Base-by-base conservation (phyloP, 306 rosid species). In the Rosa rugosa region DNA sequence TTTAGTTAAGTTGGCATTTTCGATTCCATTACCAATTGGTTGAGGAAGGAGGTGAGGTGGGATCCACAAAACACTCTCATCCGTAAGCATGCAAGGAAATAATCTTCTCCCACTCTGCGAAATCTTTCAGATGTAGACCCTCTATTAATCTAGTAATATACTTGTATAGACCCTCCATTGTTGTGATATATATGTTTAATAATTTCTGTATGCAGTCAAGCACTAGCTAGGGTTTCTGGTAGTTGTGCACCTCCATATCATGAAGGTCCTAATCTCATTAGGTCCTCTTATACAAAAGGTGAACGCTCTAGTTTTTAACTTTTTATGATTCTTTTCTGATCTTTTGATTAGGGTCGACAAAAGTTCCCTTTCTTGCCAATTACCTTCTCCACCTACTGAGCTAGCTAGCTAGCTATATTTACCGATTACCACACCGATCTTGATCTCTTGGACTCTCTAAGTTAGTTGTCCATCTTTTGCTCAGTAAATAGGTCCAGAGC, bases 51-150 rank as follows among this genome's bases (percentile, higher is more conserved):
- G 36, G 84, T 79, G 93, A 25, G 66, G 66, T 25, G 66, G 88
- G 86, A 49, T 89, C 91, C 90, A 84, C 89, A 10, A 85, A 86
- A 92, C 94, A 92, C 90, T 92, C 93, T 84, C 87, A 86, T 88
- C 51, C 90, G 75, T 53, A 63, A 78, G 79, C 85, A 86, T 84
- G 94, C 85, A 16, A 13, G 75, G 71, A 69, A 82, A 86, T 86
- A 68, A 77, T 86, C 84, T 83, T 82, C 84, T 72, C 84, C 84
- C 17, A 80, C 79, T 74, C 82, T 79, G 65, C 82, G 78, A 73
- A 44, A 56, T 72, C 76, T 74, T 83, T 74, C 79, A 18, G 53
- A 53, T 25, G 79, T 70, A 65, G 66, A 80, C 71, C 78, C 75
- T 23, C 14, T 59, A 20, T 57, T 57, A 57, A 2, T 57, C 31